phyloP scores from a whole-genome alignment of 2,329 filamentous ascomycete genomes.

The Uncinocarpus reesii region DNA sequence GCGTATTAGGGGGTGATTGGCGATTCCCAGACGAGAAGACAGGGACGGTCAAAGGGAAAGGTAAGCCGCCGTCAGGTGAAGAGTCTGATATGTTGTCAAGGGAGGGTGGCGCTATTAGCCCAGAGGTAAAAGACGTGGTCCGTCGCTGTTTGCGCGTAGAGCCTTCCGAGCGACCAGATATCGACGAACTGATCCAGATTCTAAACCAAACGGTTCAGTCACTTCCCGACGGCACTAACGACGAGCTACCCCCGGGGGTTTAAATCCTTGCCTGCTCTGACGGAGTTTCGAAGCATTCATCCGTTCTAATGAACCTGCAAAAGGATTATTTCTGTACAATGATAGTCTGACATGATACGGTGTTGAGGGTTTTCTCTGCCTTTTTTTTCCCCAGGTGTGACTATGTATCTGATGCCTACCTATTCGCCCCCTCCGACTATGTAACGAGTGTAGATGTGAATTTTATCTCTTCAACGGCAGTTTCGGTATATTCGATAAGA shows the following conservation, averaged over 20 bases:
- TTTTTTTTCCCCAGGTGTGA: too few species aligned
- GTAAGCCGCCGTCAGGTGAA: conserved; percentile 31
- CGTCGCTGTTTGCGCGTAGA: conserved; percentile 78
- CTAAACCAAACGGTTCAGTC: conserved; percentile 60
- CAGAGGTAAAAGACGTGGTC: conserved; percentile 76
- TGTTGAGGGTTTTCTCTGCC: too few species aligned
- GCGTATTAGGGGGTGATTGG: conserved; percentile 90
- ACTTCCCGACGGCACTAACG: conserved; percentile 12
- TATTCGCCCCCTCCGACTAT: too few species aligned
- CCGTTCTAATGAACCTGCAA: too few species aligned
- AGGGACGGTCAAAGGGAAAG: conserved; percentile 50
- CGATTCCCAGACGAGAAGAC: conserved; percentile 79
- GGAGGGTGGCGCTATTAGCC: conserved; percentile 49
- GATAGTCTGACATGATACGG: too few species aligned
- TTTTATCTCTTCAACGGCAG: too few species aligned
- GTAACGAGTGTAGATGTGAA: too few species aligned
- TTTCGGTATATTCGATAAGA: too few species aligned
- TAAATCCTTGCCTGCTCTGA: not conserved
- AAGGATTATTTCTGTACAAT: too few species aligned
- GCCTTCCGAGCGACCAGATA: conserved; percentile 74
- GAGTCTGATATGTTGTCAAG: conserved; percentile 20
- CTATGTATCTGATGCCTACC: too few species aligned
- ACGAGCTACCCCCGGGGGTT: not conserved
- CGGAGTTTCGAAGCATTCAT: not conserved
- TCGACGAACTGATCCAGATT: conserved; percentile 69